Base-by-base conservation (phyloP, 305 asterid genomes). In the Solanum aculeatissimum region DNA sequence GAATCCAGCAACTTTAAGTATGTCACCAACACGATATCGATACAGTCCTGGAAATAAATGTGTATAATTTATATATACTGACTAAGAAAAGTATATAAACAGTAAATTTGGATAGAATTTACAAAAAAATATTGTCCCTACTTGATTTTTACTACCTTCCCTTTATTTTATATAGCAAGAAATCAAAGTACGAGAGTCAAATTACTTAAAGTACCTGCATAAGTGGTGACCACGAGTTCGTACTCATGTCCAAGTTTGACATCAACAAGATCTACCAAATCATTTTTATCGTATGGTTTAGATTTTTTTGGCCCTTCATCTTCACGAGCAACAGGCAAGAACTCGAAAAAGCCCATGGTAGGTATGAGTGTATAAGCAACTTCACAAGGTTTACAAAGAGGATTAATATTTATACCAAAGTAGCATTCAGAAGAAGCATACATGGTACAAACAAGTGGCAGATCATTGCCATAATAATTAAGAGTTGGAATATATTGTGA, bases 161-260 rank as follows among this genome's bases (percentile, higher is more conserved):
- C 2, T 35, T 12, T 23, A 43, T 43, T 21, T 43, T 14, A 13
- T 21, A 40, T 72, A 32, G 16, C 38, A 72, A 43, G 10, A 13
- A 58, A 12, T 21, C 6, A 18, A 4, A 45, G 12, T 14, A 74
- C 2, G 21, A 65, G 9, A 6, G 7, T 16, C 19, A 29, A 14
- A 47, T 38, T 16, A 69, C 5, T 38, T 15, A 16, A 53, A 53
- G 4, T 55, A 85, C 90, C 90, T 60, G 88, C 27, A 21, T 78
- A 85, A 11, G 85, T 85, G 7, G 90, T 88, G 62, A 88, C 90
- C 19, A 88, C 82, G 12, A 85, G 80, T 29, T 88, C 88, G 54
- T 85, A 88, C 3, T 69, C 62, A 5, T 77, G 87, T 13, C 89
- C 87, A 47, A 77, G 29, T 69, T 87, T 51, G 11, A 84, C 84